phyloP scores from a whole-genome alignment of 768 basidiomycete species.

The Tricholoma saponaceum region DNA sequence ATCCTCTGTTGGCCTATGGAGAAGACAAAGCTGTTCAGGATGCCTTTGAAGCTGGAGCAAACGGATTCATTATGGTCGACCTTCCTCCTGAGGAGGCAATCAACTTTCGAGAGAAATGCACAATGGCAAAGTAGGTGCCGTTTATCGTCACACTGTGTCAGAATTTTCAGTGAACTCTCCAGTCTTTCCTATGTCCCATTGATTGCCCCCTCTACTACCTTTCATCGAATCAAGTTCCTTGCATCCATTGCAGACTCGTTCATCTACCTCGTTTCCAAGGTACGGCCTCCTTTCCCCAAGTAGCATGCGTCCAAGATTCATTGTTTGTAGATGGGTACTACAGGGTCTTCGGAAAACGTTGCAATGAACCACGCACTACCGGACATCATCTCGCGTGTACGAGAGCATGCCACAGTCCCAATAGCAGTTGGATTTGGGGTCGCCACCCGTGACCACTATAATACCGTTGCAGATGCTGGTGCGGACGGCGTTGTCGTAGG shows the following conservation, averaged over 20 bases:
- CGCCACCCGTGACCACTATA: conserved; percentile 84
- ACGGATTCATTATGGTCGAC: conserved; percentile 97
- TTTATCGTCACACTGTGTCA: neutral
- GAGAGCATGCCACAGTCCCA: conserved; percentile 70
- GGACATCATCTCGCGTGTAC: conserved; percentile 76
- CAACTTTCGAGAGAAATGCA: conserved; percentile 85
- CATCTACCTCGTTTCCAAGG: conserved; percentile 98
- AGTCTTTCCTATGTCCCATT: conserved; percentile 95
- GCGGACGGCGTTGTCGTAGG: conserved; percentile 95
- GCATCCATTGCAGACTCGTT: conserved; percentile 93
- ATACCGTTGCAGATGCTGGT: conserved; percentile 74
- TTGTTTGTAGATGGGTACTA: conserved; percentile 82
- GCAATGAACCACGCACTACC: conserved; percentile 74
- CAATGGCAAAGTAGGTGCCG: conserved; percentile 62
- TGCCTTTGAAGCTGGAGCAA: conserved; percentile 86
- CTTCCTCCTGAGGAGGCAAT: conserved; percentile 96
- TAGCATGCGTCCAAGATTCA: neutral
- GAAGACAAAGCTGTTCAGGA: conserved; percentile 93
- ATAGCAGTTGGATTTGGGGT: conserved; percentile 96
- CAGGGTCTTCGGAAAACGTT: conserved; percentile 77
- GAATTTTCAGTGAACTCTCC: conserved; percentile 2
- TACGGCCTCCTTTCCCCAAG: conserved; percentile 22
- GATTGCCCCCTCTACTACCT: conserved; percentile 90
- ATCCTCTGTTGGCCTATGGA: conserved; percentile 91
- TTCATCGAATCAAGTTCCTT: conserved; percentile 85